A percentile compares a stretch with the other conserved stretches of the same genome.
Evolutionary conservation across 192 early-diverging fungal genomes (phyloP).

Genomic region (Coemansia sp.): DNA sequence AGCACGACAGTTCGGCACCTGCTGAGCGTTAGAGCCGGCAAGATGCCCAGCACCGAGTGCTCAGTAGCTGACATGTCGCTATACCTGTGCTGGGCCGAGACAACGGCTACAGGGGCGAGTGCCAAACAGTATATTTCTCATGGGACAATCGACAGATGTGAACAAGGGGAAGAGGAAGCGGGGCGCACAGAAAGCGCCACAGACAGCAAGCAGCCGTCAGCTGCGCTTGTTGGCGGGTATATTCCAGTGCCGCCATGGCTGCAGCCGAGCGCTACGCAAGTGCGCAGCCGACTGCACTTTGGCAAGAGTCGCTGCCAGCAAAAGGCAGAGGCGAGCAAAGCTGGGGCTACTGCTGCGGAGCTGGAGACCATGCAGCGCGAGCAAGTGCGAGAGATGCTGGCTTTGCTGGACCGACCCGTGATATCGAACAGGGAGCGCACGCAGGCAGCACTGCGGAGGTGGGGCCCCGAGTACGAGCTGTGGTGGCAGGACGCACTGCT

Average conservation of each 20-base stretch:
- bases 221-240: constrained; percentile 16
- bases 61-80: constrained; percentile 11
- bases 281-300: constrained; percentile 26
- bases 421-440: constrained; percentile 22
- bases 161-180: background rate
- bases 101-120: constrained; percentile 6
- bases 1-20: constrained; percentile 2
- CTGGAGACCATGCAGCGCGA: constrained; percentile 22
- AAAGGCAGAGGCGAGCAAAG: background rate
- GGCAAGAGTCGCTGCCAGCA: background rate
- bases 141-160: constrained; percentile 9
- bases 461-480: constrained; percentile 34
- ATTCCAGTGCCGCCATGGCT: constrained; percentile 47
- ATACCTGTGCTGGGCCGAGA: constrained; percentile 49
- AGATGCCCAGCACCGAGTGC: constrained; percentile 20
- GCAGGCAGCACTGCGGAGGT: constrained; percentile 14
- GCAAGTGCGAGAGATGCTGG: constrained; percentile 26
- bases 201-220: background rate
- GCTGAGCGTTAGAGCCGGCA: background rate
- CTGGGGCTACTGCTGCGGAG: background rate
- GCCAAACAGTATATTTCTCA: constrained; percentile 22
- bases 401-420: constrained; percentile 24
- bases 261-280: constrained; percentile 49
- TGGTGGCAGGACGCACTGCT: constrained; percentile 35
- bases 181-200: background rate